Evolutionary conservation across 495 filamentous ascomycete species (phyloP), one percentile per base, ranked within the genome.

Genomic region (Rhypophila decipiens): DNA sequence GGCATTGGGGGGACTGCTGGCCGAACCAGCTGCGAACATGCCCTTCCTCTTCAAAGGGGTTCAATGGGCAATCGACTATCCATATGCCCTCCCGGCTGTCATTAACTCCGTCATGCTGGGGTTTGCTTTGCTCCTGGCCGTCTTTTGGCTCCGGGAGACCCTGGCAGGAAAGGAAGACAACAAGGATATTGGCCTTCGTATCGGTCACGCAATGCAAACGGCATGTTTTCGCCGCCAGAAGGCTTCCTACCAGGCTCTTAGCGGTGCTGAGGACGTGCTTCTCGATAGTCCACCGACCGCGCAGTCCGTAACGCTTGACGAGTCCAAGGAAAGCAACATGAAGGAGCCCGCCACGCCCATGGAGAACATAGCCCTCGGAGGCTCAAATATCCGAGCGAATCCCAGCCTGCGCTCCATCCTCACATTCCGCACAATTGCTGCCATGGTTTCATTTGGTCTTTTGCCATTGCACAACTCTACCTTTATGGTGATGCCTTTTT

Each of bases 381-480:
- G 15, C 2, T 11, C 21, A 3, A 4, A 5, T 8, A 22, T 3
- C 24, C 8, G 23, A 8, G 1, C 38, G 4, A 42, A 39, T 3
- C 11, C 29, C 0, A 1, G 42, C 11, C 23, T 52, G 1, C 67
- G 71, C 15, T 65, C 68, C 17, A 83, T 86, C 24, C 85, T 78
- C 67, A 84, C 83, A 0, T 67, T 66, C 13, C 82, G 83, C 37
- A 73, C 88, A 5, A 49, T 83, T 18, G 61, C 75, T 7, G 84
- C 84, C 0, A 64, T 89, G 1, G 55, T 86, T 27, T 72, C 75
- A 3, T 83, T 88, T 27, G 79, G 76, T 33, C 69, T 88, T 8
- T 69, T 90, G 13, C 78, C 82, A n/a, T 71, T 87, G 51, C 87
- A 91, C 60, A 80, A 83, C 27, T 78, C 82, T 29, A 82, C 86